Evolutionary conservation across 169 alveolate genomes (phyloP).

Genomic region (Besnoitia besnoiti): DNA sequence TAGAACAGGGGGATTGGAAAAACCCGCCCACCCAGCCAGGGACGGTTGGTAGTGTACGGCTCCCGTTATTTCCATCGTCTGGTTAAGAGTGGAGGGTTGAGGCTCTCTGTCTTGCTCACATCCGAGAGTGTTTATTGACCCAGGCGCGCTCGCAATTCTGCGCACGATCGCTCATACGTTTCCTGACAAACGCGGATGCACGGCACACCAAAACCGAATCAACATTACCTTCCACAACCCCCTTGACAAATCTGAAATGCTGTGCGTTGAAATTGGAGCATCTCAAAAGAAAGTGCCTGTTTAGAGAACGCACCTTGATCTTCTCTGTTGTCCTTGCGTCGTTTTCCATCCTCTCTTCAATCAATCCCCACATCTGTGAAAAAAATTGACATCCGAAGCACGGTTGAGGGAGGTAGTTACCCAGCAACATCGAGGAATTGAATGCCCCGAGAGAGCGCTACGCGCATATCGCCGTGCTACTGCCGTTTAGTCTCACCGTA

Average conservation of each 20-base stretch:
- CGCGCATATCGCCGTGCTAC: too few relatives aligned
- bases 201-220: neutral
- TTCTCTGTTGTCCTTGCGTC: neutral
- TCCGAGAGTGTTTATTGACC: neutral
- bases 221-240: neutral
- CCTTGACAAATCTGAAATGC: neutral
- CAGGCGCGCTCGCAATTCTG: neutral
- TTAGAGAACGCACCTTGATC: neutral
- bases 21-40: too few relatives aligned
- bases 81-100: too few relatives aligned
- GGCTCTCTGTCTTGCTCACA: neutral
- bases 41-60: too few relatives aligned
- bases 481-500: neutral
- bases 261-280: neutral
- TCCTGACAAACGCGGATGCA: neutral
- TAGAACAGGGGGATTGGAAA: too few relatives aligned
- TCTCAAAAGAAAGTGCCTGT: neutral
- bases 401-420: neutral
- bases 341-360: conserved; percentile 6
- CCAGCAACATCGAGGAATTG: too few relatives aligned
- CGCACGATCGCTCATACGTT: neutral
- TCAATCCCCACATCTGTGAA: conserved; percentile 1
- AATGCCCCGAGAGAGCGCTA: too few relatives aligned
- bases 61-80: too few relatives aligned
- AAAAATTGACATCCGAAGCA: neutral